These are phyloP conservation scores for Alternaria triticina DNA, from an alignment of 2,329 filamentous ascomycete genomes.

Conservation along the genomic window DNA sequence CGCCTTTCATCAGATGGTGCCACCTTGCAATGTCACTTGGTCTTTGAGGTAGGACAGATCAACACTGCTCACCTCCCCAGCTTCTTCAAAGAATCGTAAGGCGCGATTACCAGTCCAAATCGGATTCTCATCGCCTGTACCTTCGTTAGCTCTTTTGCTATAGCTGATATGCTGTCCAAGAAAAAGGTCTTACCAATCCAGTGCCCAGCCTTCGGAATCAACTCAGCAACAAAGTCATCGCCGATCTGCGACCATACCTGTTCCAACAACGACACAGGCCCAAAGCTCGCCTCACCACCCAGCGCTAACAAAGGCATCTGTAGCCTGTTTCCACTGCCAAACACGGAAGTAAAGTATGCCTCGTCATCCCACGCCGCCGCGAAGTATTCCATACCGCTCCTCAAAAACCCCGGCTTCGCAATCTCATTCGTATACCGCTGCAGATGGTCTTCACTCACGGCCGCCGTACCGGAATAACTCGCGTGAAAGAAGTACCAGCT, in stretches of 20 bases:
- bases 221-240: background rate
- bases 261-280: background rate
- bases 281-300: background rate
- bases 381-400: conserved; percentile 52
- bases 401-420: conserved; percentile 36
- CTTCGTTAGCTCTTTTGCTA: background rate
- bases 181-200: background rate
- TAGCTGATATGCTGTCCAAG: background rate
- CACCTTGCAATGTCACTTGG: background rate
- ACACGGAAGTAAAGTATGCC: background rate
- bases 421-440: conserved; percentile 50
- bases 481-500: conserved; percentile 57
- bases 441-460: conserved; percentile 50
- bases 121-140: background rate
- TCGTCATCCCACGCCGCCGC: background rate
- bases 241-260: background rate
- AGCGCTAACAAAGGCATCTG: background rate
- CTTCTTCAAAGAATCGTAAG: background rate
- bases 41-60: background rate
- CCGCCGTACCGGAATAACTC: conserved; percentile 50
- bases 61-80: background rate
- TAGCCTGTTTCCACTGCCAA: background rate
- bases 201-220: background rate
- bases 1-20: background rate
- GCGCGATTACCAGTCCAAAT: background rate